Evolutionary conservation across 2,329 filamentous ascomycete genomes (phyloP).

Genomic region (Bipolaris zeicola): DNA sequence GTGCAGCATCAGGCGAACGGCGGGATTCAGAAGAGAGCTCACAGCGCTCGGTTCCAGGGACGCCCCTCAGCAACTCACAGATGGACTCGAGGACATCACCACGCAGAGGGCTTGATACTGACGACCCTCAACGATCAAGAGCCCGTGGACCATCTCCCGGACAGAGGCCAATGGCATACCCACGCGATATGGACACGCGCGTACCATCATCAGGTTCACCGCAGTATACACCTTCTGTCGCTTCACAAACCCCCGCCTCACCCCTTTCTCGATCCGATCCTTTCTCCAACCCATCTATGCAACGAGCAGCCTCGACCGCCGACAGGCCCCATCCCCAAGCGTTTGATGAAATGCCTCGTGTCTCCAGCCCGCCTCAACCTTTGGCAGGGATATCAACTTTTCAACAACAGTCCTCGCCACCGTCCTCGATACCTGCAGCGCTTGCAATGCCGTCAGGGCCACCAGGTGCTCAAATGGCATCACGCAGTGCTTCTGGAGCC

Average conservation of each 20-base stretch:
- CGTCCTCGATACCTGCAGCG: conserved; percentile 18
- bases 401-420: conserved; percentile 13
- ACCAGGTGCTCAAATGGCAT: conserved; percentile 18
- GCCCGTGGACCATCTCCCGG: conserved; percentile 39
- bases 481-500: conserved; percentile 27
- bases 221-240: conserved; percentile 34
- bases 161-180: conserved; percentile 31
- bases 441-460: conserved; percentile 11
- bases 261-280: conserved; percentile 29
- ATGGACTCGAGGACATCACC: conserved; percentile 21
- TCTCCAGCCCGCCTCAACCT: conserved; percentile 33
- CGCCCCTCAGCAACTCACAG: conserved; percentile 29
- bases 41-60: conserved; percentile 27
- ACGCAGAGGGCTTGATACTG: conserved; percentile 22
- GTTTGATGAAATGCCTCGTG: conserved; percentile 25
- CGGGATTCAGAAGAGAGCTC: conserved; percentile 42
- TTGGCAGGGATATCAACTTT: conserved; percentile 24
- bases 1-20: conserved; percentile 25
- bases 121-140: conserved; percentile 41
- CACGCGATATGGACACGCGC: conserved; percentile 33
- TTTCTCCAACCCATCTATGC: conserved; percentile 24
- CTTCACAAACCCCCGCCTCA: conserved; percentile 28
- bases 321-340: conserved; percentile 27
- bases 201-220: conserved; percentile 36
- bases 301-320: conserved; percentile 19